These are phyloP conservation scores for Talaromyces ruber DNA, from an alignment of 495 filamentous ascomycete genomes.

Conservation along the genomic window DNA sequence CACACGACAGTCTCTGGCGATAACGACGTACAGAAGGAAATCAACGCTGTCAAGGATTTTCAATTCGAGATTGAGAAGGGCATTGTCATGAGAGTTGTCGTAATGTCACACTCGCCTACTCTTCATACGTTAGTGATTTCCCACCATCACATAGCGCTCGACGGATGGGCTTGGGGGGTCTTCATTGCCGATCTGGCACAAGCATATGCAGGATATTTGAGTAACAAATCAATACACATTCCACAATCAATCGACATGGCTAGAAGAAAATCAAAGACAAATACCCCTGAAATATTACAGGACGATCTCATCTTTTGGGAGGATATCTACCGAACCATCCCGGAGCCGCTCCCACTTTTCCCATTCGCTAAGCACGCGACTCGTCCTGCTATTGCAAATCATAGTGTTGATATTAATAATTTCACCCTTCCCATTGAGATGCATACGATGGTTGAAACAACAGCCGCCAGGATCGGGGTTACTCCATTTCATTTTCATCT, in stretches of 20 bases:
- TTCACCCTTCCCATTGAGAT: constrained; percentile 5
- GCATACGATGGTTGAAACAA: neutral
- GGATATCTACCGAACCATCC: constrained; percentile 14
- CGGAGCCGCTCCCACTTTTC: constrained; percentile 26
- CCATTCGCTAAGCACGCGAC: constrained; percentile 12
- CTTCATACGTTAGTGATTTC: constrained; percentile 21
- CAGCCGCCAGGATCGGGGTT: neutral
- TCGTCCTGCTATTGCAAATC: constrained; percentile 10
- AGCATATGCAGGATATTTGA: constrained; percentile 16
- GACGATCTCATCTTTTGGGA: constrained; percentile 28
- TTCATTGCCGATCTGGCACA: constrained; percentile 30
- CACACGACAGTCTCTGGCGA: constrained; percentile 4
- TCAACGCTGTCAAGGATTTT: constrained; percentile 10
- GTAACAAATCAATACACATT: constrained; percentile 8
- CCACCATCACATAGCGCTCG: constrained; percentile 42
- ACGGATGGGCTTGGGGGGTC: constrained; percentile 32
- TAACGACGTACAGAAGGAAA: constrained; percentile 11
- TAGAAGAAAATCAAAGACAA: constrained; percentile 7
- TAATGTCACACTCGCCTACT: constrained; percentile 12
- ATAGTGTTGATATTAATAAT: constrained; percentile 5
- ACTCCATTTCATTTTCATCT: neutral
- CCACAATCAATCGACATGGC: constrained; percentile 15
- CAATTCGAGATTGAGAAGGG: constrained; percentile 24
- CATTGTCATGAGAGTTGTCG: constrained; percentile 16
- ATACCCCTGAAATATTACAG: neutral